Percentiles rank a stretch among this genome's conserved stretches.
phyloP scores from a whole-genome alignment of 345 rosid species.

The Durio zibethinus region DNA sequence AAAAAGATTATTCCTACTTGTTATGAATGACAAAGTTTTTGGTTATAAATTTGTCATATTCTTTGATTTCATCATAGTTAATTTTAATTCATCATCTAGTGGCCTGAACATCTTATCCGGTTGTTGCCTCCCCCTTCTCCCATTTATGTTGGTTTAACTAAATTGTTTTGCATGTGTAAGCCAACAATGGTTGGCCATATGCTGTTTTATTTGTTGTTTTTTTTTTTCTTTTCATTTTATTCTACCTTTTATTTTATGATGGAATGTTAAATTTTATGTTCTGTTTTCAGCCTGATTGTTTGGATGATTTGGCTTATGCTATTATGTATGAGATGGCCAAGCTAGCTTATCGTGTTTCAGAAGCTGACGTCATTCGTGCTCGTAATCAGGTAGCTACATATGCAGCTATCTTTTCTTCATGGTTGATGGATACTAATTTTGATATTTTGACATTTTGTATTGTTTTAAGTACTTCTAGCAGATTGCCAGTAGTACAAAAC shows the following conservation, averaged over 20 bases:
- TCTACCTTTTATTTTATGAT: neutral
- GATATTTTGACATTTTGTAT: neutral
- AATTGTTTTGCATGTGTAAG: neutral
- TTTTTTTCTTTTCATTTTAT: neutral
- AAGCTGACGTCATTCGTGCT: constrained; percentile 92
- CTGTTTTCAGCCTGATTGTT: constrained; percentile 61
- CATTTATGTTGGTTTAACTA: neutral
- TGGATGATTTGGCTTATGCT: constrained; percentile 92
- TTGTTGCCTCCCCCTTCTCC: neutral
- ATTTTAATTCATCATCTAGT: neutral
- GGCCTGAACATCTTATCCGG: neutral
- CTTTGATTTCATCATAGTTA: neutral
- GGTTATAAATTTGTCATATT: neutral
- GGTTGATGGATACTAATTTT: neutral
- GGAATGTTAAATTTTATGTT: neutral
- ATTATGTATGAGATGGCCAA: constrained; percentile 89
- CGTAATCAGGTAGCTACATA: constrained; percentile 72
- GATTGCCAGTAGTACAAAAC: neutral
- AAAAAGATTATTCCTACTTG: neutral
- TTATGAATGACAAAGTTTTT: neutral
- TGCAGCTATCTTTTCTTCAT: constrained; percentile 2
- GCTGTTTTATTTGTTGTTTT: neutral
- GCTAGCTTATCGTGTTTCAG: constrained; percentile 86
- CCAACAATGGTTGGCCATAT: neutral
- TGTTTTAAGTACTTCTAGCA: neutral